Percentiles rank a stretch among this genome's conserved stretches.
phyloP scores from a whole-genome alignment of 2,329 filamentous ascomycete species.

The Cytospora paraplurivora region DNA sequence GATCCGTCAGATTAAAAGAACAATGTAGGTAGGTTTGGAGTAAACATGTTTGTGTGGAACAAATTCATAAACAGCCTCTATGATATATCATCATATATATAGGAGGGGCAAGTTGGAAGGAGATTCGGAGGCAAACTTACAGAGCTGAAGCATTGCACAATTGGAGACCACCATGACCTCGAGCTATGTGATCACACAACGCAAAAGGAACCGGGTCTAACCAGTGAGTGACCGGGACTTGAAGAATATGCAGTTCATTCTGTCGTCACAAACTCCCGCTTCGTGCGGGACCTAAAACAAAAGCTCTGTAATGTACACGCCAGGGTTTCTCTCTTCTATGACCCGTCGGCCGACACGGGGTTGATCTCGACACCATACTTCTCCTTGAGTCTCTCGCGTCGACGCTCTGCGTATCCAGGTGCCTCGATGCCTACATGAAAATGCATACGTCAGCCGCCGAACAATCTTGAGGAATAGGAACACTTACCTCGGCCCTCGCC shows the following conservation, averaged over 20 bases:
- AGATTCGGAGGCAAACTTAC: conserved; percentile 10
- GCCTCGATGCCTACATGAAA: conserved; percentile 71
- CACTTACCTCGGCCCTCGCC: conserved; percentile 83
- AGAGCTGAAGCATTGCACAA: not conserved
- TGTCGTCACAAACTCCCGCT: conserved; percentile 8
- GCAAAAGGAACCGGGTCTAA: not conserved
- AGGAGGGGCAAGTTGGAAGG: not conserved
- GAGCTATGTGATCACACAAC: not conserved
- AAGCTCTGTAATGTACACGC: conserved; percentile 29
- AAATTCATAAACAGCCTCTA: conserved; percentile 44
- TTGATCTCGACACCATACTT: conserved; percentile 86
- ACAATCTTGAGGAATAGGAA: conserved; percentile 1
- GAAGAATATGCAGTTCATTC: conserved; percentile 13
- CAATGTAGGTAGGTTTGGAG: conserved; percentile 25
- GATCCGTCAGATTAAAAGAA: conserved; percentile 19
- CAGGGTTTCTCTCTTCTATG: conserved; percentile 31
- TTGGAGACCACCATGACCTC: not conserved
- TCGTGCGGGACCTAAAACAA: not conserved
- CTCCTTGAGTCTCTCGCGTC: conserved; percentile 78
- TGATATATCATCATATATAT: conserved; percentile 38
- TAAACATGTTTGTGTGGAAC: conserved; percentile 39
- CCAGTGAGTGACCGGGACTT: not conserved
- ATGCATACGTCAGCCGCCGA: conserved; percentile 23
- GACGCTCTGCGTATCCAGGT: conserved; percentile 82
- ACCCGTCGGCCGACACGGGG: conserved; percentile 56